Conservation (phyloP, 805 yeast genomes). For the Limtongia smithiae region DNA sequence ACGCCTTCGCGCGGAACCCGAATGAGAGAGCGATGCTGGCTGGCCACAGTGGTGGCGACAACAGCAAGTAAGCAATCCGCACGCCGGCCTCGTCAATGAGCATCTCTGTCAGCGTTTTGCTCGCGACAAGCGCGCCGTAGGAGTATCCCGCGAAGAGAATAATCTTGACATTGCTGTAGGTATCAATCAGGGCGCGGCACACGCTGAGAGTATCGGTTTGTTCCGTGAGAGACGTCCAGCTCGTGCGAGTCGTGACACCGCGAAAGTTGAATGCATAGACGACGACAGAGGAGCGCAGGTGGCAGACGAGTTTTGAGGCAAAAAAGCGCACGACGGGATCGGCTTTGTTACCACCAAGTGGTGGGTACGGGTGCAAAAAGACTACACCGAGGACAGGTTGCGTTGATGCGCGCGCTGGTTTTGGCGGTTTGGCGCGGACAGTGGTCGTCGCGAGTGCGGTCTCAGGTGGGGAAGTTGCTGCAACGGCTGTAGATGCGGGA, state of each 20-base stretch:
- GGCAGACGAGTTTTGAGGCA: slow-evolving; percentile 9
- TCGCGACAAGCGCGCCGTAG: slow-evolving; percentile 23
- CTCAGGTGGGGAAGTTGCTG: too few relatives aligned
- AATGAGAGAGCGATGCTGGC: slow-evolving; percentile 10
- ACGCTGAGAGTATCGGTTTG: slow-evolving; percentile 18
- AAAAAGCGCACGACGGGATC: slow-evolving; percentile 21
- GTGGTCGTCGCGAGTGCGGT: too few relatives aligned
- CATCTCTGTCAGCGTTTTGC: neutral
- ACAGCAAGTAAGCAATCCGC: slow-evolving; percentile 8
- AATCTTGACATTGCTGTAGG: slow-evolving; percentile 7
- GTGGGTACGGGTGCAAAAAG: slow-evolving; percentile 27
- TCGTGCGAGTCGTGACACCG: slow-evolving; percentile 25
- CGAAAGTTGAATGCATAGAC: slow-evolving; percentile 25
- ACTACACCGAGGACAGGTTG: slow-evolving; percentile 23
- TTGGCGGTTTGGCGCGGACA: too few relatives aligned
- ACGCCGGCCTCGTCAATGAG: slow-evolving; percentile 5
- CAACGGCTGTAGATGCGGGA: too few relatives aligned
- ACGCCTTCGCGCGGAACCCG: slow-evolving; percentile 4
- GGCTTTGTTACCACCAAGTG: slow-evolving; percentile 24
- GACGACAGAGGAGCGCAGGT: slow-evolving; percentile 8
- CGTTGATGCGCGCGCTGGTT: too few relatives aligned
- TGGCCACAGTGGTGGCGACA: slow-evolving; percentile 27
- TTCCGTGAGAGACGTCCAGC: slow-evolving; percentile 19
- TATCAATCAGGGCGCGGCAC: slow-evolving; percentile 2
- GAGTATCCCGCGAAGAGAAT: slow-evolving; percentile 21